Evolutionary conservation across 495 filamentous ascomycete genomes (phyloP).

Genomic region (Mytilinidion resinicola): DNA sequence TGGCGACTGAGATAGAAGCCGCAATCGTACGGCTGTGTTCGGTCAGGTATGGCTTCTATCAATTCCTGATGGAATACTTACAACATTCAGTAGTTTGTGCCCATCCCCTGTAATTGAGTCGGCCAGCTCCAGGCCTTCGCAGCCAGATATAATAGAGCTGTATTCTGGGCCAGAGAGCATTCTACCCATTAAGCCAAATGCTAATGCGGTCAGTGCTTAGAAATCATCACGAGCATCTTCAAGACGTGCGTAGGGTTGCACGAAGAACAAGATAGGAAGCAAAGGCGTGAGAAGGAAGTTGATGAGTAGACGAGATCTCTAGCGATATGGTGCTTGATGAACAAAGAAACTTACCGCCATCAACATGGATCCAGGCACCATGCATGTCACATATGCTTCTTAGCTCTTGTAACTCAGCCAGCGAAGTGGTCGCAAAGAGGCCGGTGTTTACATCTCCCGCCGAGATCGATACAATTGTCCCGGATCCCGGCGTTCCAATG

Average conservation of each 20-base stretch:
- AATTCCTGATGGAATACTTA: slow-evolving; percentile 34
- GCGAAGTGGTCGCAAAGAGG: slow-evolving; percentile 59
- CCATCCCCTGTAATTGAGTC: slow-evolving; percentile 83
- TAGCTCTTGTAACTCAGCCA: slow-evolving; percentile 55
- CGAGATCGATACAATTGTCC: slow-evolving; percentile 69
- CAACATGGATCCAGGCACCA: slow-evolving; percentile 83
- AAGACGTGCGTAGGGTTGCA: neutral
- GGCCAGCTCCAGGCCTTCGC: slow-evolving; percentile 68
- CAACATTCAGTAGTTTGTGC: slow-evolving; percentile 89
- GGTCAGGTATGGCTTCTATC: neutral
- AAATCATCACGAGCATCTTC: neutral
- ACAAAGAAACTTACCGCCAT: slow-evolving; percentile 52
- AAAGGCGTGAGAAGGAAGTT: neutral
- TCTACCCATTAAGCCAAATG: slow-evolving; percentile 81
- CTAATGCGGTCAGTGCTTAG: slow-evolving; percentile 30
- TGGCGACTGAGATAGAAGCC: slow-evolving; percentile 79
- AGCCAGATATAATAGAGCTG: slow-evolving; percentile 45
- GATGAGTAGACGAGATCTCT: too few relatives aligned
- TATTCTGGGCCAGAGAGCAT: slow-evolving; percentile 51
- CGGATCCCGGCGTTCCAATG: slow-evolving; percentile 47
- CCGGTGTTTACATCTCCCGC: slow-evolving; percentile 91
- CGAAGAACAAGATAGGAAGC: neutral
- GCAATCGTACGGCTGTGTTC: slow-evolving; percentile 71
- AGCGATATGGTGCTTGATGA: neutral
- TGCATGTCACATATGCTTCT: slow-evolving; percentile 65